Evolutionary conservation across 2,329 filamentous ascomycete species (phyloP), one percentile per base, ranked within the genome.

Genomic region (Exophiala dermatitidis): DNA sequence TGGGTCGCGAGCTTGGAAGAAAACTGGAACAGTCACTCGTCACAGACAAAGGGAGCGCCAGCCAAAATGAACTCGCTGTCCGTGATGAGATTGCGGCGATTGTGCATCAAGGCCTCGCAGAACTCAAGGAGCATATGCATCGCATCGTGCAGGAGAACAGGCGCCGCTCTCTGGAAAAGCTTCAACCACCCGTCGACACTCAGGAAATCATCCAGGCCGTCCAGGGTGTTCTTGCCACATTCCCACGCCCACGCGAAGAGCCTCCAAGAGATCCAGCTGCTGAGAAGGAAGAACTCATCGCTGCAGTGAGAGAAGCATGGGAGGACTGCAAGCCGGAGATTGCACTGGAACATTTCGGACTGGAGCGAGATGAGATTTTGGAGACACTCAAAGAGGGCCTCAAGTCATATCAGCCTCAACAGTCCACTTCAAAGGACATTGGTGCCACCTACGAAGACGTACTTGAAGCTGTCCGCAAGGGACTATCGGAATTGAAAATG

Each of bases 291-390:
- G 88, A 94, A 54, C 88, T 97, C 34, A 79, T 97, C 1, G 80
- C 86, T 30, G 90, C 90, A 2, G 86, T 97, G 9, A 84, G 84
- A 62, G 90, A 95, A 62, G 91, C 90, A 1, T 95, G 90, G 82
- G 91, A 96, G 66, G 88, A 84, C 50, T 95, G 95, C 71, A 95
- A 95, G 70, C 91, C 91, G 1, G 89, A 96, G 63, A 89, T 95
- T 47, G 85, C 95, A 62, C 78, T 95, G 3, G 86, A 95, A 63
- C 89, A 95, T 63, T 86, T 94, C 58, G 91, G 90, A 1, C 75
- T 97, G 1, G 91, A 95, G 67, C 81, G 89, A 3, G 89, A 96
- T 8, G 91, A 97, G 65, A 86, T 97, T 45, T 75, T 97, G 9
- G 83, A 86, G 37, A 95, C 90, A 60, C 77, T 97, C 29, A 84